Evolutionary conservation across 306 rosid genomes (phyloP).

Genomic region (Abrus precatorius): DNA sequence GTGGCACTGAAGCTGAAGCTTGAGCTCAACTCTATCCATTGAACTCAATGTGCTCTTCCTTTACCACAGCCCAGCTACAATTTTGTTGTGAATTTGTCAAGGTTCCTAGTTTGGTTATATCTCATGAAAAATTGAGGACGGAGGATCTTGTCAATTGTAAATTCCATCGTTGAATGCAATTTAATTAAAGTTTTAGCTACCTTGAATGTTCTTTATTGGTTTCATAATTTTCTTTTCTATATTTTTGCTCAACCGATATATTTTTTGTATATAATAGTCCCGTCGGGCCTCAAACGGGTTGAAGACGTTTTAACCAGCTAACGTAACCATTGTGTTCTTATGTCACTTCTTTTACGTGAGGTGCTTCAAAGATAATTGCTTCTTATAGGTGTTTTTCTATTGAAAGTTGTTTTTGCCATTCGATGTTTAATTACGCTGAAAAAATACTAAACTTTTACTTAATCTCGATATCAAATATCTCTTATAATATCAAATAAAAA

Average conservation of each 20-base stretch:
- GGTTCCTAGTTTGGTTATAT: not conserved
- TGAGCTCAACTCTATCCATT: slow-evolving; percentile 57
- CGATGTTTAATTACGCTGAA: not conserved
- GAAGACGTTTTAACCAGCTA: not conserved
- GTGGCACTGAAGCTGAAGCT: slow-evolving; percentile 52
- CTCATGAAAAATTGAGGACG: slow-evolving; percentile 12
- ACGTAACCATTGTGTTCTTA: not conserved
- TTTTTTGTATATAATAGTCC: too few relatives aligned
- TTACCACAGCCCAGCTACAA: not conserved
- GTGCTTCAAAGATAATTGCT: too few relatives aligned
- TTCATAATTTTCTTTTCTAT: not conserved
- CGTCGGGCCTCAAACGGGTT: not conserved
- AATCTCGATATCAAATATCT: too few relatives aligned
- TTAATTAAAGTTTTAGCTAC: not conserved
- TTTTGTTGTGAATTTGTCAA: not conserved
- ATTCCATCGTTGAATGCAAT: slow-evolving; percentile 4
- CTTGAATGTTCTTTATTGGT: not conserved
- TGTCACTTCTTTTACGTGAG: not conserved
- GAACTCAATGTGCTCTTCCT: not conserved
- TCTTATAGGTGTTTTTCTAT: too few relatives aligned
- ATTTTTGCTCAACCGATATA: too few relatives aligned
- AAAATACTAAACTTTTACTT: not conserved
- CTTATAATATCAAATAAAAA: too few relatives aligned
- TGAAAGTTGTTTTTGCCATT: not conserved
- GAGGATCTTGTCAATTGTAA: slow-evolving; percentile 36